Conservation (phyloP, 805 yeast species). For the Saturnispora ahearnii region DNA sequence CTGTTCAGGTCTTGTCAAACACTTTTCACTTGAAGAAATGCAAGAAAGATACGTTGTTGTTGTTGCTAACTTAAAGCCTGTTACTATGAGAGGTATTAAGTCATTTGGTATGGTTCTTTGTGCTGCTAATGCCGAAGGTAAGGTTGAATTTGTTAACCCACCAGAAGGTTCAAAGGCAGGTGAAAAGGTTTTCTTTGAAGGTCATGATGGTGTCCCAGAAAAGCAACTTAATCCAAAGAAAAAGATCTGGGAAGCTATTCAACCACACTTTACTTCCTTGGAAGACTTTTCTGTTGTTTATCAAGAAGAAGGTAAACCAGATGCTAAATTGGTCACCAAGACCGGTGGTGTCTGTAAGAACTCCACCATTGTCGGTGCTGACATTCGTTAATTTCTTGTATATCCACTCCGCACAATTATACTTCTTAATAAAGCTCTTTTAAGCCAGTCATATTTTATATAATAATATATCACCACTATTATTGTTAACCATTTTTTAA, state of each 20-base stretch:
- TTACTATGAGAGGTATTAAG: constrained; percentile 94
- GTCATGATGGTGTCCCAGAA: constrained; percentile 81
- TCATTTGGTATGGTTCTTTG: constrained; percentile 96
- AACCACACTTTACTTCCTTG: constrained; percentile 81
- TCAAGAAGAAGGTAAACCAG: constrained; percentile 69
- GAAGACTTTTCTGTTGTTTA: constrained; percentile 70
- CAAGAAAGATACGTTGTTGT: constrained; percentile 86
- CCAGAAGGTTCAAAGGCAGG: constrained; percentile 92
- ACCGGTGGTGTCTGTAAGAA: constrained; percentile 73
- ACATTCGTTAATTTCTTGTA: neutral
- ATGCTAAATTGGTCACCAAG: constrained; percentile 64
- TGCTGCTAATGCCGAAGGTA: constrained; percentile 58
- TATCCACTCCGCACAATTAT: neutral
- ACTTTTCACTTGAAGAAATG: constrained; percentile 86
- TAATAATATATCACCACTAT: neutral
- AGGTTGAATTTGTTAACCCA: constrained; percentile 90
- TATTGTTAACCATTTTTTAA: neutral
- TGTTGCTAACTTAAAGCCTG: constrained; percentile 96
- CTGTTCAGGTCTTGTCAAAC: constrained; percentile 91
- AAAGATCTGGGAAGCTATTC: constrained; percentile 94
- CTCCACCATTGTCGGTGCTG: constrained; percentile 60
- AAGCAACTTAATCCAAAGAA: constrained; percentile 93
- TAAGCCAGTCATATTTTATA: neutral
- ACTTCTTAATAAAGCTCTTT: neutral
- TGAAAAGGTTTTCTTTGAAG: constrained; percentile 93